Conservation (phyloP, 805 yeast species). For the Saturnispora mendoncae region DNA sequence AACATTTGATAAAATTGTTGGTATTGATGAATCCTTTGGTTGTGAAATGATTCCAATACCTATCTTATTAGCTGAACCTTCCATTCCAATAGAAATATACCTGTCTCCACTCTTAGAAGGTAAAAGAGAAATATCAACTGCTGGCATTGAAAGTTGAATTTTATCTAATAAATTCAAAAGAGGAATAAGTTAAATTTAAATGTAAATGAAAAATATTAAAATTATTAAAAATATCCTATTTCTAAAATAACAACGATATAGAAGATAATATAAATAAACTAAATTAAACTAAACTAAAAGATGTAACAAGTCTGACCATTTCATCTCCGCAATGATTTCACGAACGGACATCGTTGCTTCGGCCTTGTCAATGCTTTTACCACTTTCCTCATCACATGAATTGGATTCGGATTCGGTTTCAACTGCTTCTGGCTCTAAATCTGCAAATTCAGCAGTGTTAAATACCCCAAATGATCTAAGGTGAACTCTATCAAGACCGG, state of each 20-base stretch:
- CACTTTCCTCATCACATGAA: neutral
- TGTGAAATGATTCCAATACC: conserved; percentile 92
- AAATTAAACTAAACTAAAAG: conserved; percentile 9
- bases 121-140: conserved; percentile 2
- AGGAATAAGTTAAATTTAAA: no score
- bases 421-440: conserved; percentile 9
- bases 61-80: conserved; percentile 94
- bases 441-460: conserved; percentile 11
- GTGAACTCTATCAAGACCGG: conserved; percentile 35
- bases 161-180: neutral
- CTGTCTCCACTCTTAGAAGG: conserved; percentile 18
- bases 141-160: neutral
- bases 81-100: conserved; percentile 80
- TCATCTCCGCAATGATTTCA: conserved; percentile 11
- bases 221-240: neutral
- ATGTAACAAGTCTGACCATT: conserved; percentile 12
- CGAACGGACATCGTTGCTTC: conserved; percentile 8
- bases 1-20: conserved; percentile 69
- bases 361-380: neutral
- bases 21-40: conserved; percentile 35
- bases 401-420: conserved; percentile 3
- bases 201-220: no score
- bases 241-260: neutral
- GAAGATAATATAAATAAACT: neutral
- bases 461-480: conserved; percentile 15